phyloP scores from a whole-genome alignment of 208 protist genomes.

The Leishmania aethiopica region DNA sequence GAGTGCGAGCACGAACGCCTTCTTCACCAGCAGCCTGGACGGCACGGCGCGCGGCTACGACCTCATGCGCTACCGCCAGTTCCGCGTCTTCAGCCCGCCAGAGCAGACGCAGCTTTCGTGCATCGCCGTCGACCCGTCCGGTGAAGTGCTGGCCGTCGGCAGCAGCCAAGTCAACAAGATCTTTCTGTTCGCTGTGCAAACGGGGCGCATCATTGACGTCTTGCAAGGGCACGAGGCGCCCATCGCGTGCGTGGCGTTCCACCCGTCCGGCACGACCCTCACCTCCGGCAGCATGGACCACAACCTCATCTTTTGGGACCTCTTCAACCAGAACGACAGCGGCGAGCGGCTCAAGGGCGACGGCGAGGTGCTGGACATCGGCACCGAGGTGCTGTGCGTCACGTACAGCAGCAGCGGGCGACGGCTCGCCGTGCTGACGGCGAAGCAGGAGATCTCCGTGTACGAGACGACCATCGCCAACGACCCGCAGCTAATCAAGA shows the following conservation, averaged over 20 bases:
- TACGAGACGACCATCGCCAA: constrained; percentile 85
- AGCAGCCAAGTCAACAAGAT: constrained; percentile 83
- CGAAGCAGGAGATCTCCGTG: constrained; percentile 84
- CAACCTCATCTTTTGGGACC: constrained; percentile 90
- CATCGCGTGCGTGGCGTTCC: constrained; percentile 89
- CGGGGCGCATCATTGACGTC: constrained; percentile 88
- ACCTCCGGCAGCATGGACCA: constrained; percentile 88
- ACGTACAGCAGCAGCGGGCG: constrained; percentile 86
- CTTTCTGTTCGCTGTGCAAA: constrained; percentile 92
- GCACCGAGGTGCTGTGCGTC: constrained; percentile 82
- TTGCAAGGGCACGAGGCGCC: constrained; percentile 91
- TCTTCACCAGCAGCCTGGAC: constrained; percentile 92
- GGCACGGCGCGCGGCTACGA: constrained; percentile 93
- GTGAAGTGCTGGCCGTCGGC: constrained; percentile 88
- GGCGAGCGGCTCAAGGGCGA: constrained; percentile 88
- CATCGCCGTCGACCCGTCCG: constrained; percentile 92
- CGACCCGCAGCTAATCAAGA: constrained; percentile 87
- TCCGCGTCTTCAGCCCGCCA: constrained; percentile 86
- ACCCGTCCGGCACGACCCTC: constrained; percentile 85
- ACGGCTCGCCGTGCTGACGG: constrained; percentile 84
- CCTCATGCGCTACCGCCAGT: constrained; percentile 90
- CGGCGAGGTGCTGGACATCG: constrained; percentile 82
- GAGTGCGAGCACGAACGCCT: constrained; percentile 84
- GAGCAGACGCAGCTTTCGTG: constrained; percentile 89
- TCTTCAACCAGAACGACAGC: constrained; percentile 86